Evolutionary conservation across 2,329 filamentous ascomycete species (phyloP).

Genomic region (Cadophora luteo-olivacea): DNA sequence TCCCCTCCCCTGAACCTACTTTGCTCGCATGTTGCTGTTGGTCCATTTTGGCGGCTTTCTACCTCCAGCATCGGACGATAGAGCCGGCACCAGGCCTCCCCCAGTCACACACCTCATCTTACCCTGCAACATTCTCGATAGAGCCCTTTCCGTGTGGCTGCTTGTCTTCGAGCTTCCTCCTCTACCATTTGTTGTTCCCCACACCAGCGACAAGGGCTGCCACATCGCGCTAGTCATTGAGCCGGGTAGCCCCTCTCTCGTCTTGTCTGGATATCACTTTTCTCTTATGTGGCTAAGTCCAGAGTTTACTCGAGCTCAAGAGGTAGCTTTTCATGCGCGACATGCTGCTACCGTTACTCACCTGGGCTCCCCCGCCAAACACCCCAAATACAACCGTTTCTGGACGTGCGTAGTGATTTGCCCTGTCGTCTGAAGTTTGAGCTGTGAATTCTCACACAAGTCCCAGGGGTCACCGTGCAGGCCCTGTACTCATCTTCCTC

Average conservation of each 20-base stretch:
- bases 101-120: conserved; percentile 43
- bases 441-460: conserved; percentile 19
- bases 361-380: conserved; percentile 19
- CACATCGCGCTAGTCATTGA: conserved; percentile 38
- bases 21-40: conserved; percentile 30
- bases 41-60: conserved; percentile 39
- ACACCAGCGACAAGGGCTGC: conserved; percentile 33
- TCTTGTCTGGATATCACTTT: conserved; percentile 34
- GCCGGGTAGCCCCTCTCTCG: conserved; percentile 31
- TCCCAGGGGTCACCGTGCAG: conserved; percentile 38
- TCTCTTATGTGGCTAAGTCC: conserved; percentile 37
- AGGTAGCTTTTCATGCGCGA: conserved; percentile 29
- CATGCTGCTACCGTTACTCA: conserved; percentile 20
- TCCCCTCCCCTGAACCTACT: conserved; percentile 17
- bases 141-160: conserved; percentile 35
- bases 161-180: conserved; percentile 30
- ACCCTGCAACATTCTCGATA: conserved; percentile 40
- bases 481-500: conserved; percentile 37
- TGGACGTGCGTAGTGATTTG: conserved; percentile 30
- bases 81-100: conserved; percentile 36
- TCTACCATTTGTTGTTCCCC: conserved; percentile 41
- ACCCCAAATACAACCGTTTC: conserved; percentile 20
- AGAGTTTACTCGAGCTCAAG: conserved; percentile 23
- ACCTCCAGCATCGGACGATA: conserved; percentile 45
- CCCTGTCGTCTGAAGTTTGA: conserved; percentile 35